Conservation (phyloP, 2,329 filamentous ascomycete genomes). For the Furcasterigmium sp. region DNA sequence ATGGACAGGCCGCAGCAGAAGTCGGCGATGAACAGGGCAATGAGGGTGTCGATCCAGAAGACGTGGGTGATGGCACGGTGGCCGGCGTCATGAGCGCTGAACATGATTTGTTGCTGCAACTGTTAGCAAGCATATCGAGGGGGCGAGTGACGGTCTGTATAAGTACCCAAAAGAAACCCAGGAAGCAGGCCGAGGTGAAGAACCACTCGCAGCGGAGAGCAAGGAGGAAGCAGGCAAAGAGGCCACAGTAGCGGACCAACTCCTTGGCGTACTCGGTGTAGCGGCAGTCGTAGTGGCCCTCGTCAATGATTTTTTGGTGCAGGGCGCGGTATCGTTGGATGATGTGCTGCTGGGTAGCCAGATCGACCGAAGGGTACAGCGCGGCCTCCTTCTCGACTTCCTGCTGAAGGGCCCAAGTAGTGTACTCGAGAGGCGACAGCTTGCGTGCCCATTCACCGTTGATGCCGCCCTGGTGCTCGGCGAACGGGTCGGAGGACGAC, state of each 20-base stretch:
- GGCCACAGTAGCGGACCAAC: constrained; percentile 62
- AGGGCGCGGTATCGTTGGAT: constrained; percentile 75
- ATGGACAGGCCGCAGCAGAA: constrained; percentile 84
- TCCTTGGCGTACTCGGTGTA: constrained; percentile 78
- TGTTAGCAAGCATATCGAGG: too few species aligned
- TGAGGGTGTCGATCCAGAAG: constrained; percentile 74
- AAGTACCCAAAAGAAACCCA: constrained; percentile 86
- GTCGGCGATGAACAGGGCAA: constrained; percentile 87
- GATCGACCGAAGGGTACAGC: constrained; percentile 76
- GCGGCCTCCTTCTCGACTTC: constrained; percentile 71
- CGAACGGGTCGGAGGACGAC: too few species aligned
- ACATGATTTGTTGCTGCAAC: constrained; percentile 96
- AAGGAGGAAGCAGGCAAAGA: constrained; percentile 57
- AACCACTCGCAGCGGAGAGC: constrained; percentile 64
- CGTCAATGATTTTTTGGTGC: constrained; percentile 63
- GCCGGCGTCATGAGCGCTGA: constrained; percentile 89
- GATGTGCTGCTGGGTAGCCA: constrained; percentile 68
- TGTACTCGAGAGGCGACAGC: constrained; percentile 55
- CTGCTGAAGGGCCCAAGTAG: constrained; percentile 68
- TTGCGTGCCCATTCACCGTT: too few species aligned
- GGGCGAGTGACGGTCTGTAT: too few species aligned
- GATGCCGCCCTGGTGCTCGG: too few species aligned
- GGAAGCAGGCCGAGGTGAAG: constrained; percentile 61
- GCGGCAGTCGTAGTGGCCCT: constrained; percentile 78
- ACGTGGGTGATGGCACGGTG: constrained; percentile 97